Evolutionary conservation across 805 yeast species (phyloP), one percentile per base, ranked within the genome.

Genomic region (Cyberlindnera veronae): DNA sequence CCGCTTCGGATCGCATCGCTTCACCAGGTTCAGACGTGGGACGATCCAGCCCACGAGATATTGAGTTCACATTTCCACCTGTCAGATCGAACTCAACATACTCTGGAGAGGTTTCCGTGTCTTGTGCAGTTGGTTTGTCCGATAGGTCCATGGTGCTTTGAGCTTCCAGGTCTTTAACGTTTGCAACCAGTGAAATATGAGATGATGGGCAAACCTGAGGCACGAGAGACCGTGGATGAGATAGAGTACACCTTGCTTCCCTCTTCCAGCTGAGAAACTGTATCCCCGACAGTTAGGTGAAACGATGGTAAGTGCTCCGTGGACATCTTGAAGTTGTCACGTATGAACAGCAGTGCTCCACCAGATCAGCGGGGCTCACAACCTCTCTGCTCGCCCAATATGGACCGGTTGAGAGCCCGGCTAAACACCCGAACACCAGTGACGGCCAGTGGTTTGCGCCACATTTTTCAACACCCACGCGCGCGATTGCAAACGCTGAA

Each of bases 71-170:
- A 3, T 20, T 6, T 11, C 36, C 39, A 2, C 46, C 43, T 26
- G 60, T 59, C 6, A 66, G 49, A 29, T 58, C 54, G 51, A 68
- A 68, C 50, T 66, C 71, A 27, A 66, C 59, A 38, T 52, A 61
- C 16, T 28, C 31, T 4, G 34, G 27, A 22, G 29, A 24, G 7
- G 24, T 9, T 23, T 17, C 27, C 14, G 13, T 6, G 6, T 24
- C 28, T 12, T 24, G 8, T 12, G 28, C 11, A 13, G 28, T 5
- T 12, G 28, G 28, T 6, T 5, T 13, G 11, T 13, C 13, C 12
- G 28, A 14, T 24, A 14, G 13, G 8, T 14, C 28, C 28, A 24
- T 24, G 11, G 8, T 22, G 28, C 11, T 24, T 13, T 24, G 28
- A 24, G 14, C 13, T 24, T 12, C 13, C 28, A n/a, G n/a, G n/a